Conservation (phyloP, 1,139 yeast genomes). For the Pneumocystis sp. region DNA sequence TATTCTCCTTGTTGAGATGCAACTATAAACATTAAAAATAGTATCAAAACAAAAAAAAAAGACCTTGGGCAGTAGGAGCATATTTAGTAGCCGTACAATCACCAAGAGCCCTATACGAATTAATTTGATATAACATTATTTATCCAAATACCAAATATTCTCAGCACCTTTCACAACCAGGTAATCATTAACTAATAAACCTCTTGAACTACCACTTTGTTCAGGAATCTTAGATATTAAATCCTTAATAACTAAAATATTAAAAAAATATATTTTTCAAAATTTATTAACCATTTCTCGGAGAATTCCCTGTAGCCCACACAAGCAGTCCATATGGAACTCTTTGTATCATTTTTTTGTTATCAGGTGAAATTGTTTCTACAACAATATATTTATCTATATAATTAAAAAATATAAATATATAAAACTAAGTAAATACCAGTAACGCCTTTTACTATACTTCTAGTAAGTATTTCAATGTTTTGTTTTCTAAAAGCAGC, state of each 20-base stretch:
- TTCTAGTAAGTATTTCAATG: slow-evolving; percentile 62
- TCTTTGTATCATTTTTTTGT: slow-evolving; percentile 40
- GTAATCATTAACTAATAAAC: slow-evolving; percentile 69
- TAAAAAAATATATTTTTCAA: background rate
- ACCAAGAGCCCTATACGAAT: slow-evolving; percentile 45
- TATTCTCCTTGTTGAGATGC: slow-evolving; percentile 89
- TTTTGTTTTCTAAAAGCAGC: slow-evolving; percentile 65
- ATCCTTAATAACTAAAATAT: slow-evolving; percentile 49
- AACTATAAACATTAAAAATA: slow-evolving; percentile 19
- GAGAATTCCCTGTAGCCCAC: slow-evolving; percentile 97
- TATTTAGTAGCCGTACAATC: slow-evolving; percentile 83
- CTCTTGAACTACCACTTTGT: slow-evolving; percentile 81
- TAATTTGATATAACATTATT: background rate
- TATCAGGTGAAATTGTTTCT: slow-evolving; percentile 53
- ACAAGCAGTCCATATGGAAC: slow-evolving; percentile 84
- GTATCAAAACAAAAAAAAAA: background rate
- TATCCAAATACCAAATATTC: slow-evolving; percentile 38
- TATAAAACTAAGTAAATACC: background rate
- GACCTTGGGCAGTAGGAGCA: slow-evolving; percentile 87
- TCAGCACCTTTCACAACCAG: slow-evolving; percentile 71
- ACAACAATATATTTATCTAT: slow-evolving; percentile 47
- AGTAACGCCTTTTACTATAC: slow-evolving; percentile 78
- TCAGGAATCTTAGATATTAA: slow-evolving; percentile 58
- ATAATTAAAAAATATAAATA: background rate
- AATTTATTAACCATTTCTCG: slow-evolving; percentile 23